phyloP scores from a whole-genome alignment of 495 filamentous ascomycete genomes.

The Aspergillus olivimuriae region DNA sequence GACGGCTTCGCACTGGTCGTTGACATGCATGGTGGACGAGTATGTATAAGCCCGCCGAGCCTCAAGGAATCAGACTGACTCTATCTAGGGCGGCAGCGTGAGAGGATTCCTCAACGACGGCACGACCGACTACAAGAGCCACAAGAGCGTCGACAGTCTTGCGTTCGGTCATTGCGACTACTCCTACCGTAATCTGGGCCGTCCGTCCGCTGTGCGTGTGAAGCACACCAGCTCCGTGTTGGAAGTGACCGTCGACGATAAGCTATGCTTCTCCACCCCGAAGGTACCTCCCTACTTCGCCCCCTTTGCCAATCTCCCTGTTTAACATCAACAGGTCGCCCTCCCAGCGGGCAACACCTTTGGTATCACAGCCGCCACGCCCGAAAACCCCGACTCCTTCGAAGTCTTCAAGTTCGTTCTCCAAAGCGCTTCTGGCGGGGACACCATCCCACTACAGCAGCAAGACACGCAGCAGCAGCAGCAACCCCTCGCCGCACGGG shows the following conservation, averaged over 20 bases:
- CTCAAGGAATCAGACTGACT: constrained; percentile 9
- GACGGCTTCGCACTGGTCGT: constrained; percentile 84
- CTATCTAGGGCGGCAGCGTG: constrained; percentile 63
- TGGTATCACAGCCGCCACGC: constrained; percentile 80
- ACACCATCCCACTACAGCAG: constrained; percentile 21
- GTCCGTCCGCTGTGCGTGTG: constrained; percentile 69
- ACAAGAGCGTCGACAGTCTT: constrained; percentile 72
- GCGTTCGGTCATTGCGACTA: constrained; percentile 94
- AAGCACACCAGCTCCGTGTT: constrained; percentile 57
- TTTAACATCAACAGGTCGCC: too few species aligned
- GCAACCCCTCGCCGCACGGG: constrained; percentile 21
- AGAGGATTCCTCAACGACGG: constrained; percentile 95
- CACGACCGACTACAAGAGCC: constrained; percentile 67
- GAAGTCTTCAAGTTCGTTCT: constrained; percentile 85
- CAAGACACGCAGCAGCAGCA: constrained; percentile 30
- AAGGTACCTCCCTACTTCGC: constrained; percentile 41
- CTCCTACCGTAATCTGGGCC: constrained; percentile 83
- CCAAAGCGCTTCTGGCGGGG: constrained; percentile 33
- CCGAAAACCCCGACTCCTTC: constrained; percentile 89
- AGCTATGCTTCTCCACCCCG: constrained; percentile 75
- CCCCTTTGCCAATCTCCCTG: too few species aligned
- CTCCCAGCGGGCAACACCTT: constrained; percentile 79
- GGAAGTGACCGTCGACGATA: constrained; percentile 74
- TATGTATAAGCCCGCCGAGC: constrained; percentile 17
- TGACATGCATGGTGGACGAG: constrained; percentile 78